Evolutionary conservation across 768 basidiomycete genomes (phyloP), one percentile per base, ranked within the genome.

Genomic region (Tremella fuciformis): DNA sequence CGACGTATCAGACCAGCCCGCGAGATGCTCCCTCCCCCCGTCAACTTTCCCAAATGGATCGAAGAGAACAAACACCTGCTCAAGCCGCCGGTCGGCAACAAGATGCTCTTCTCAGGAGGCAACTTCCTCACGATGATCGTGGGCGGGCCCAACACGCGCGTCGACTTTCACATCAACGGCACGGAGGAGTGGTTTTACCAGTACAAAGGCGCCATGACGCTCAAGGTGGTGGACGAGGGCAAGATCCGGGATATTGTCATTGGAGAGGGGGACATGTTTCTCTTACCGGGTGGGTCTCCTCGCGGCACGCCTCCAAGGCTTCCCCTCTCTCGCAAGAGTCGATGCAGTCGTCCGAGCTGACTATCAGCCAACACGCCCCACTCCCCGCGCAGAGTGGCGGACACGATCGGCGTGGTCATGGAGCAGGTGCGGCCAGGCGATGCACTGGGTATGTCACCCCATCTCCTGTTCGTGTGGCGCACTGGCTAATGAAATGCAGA

Each of bases 121-220:
- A 92, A 98, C 74, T 94, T 88, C 70, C 83, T 89, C 42, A 86
- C 94, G n/a, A 98, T 99, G 94, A 89, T 83, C 6, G 85, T 98
- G 21, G 93, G 96, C 8, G 96, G 94, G 0, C 94, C 94, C 0
- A 99, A 99, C 73, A 86, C 90, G 73, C 81, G 94, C 39, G 88
- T 88, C 53, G 93, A 96, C 77, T 97, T 91, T 71, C 94, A 98
- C 76, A 79, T 96, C 42, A 98, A 97, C 75, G 86, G 96, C 78
- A 97, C 93, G 0, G 91, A 96, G 88, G 94, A 98, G 78, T 97
- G 92, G 93, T 98, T 97, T 78, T 97, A 92, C 78, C 94, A 99
- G 74, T 82, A 93, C 80, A 91, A 92, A 76, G 94, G 94, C 2
- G 84, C 83, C 1, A 97, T 98, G 92, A 80, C 90, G 1, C 81